phyloP scores from a whole-genome alignment of 148 eudicot species.

The Vaccinium darrowii region DNA sequence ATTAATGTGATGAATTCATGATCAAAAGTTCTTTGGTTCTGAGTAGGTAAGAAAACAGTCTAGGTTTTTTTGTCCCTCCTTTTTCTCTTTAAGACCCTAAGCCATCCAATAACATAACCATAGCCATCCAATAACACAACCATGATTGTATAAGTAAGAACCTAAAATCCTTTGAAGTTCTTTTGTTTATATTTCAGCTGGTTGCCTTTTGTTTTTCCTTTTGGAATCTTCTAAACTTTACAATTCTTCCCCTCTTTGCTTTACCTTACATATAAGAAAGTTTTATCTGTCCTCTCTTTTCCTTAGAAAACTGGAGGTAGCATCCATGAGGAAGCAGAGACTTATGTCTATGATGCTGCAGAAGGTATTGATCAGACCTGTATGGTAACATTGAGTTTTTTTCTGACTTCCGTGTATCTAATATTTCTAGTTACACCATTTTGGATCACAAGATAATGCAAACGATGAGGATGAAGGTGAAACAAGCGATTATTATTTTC shows the following conservation, averaged over 20 bases:
- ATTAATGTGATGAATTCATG: neutral
- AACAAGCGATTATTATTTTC: constrained; percentile 43
- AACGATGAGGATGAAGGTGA: constrained; percentile 84
- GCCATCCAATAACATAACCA: neutral
- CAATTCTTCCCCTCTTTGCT: neutral
- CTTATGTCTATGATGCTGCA: constrained; percentile 54
- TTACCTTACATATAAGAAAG: neutral
- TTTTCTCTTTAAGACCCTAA: neutral
- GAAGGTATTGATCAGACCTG: constrained; percentile 52
- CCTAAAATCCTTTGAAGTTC: neutral
- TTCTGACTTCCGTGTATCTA: neutral
- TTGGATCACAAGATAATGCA: constrained; percentile 54
- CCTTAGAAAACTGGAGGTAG: constrained; percentile 54
- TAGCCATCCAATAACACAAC: neutral
- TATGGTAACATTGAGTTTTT: constrained; percentile 8
- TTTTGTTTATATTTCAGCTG: neutral
- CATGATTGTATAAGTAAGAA: neutral
- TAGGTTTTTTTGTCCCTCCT: neutral
- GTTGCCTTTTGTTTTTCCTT: neutral
- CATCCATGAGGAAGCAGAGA: constrained; percentile 62
- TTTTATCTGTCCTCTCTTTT: neutral
- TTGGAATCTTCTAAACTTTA: neutral
- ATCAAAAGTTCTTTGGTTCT: neutral
- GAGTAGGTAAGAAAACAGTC: neutral
- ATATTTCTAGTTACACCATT: constrained; percentile 11